Base-by-base conservation (phyloP, 192 early-diverging fungal genomes). In the Phlyctochytrium planicorne region DNA sequence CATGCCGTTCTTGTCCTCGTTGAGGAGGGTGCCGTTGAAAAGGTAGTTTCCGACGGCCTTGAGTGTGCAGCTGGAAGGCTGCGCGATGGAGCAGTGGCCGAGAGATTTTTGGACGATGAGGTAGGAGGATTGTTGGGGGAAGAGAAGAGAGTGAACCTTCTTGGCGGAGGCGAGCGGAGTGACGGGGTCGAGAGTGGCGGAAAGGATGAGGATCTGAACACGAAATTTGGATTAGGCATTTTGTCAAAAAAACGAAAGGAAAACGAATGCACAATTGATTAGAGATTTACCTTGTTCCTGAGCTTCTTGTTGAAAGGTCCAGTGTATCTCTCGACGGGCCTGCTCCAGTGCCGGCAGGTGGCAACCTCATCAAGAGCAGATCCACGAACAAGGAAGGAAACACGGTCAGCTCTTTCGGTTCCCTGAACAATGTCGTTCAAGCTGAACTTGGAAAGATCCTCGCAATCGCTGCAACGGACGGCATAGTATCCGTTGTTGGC, bases 131-230 rank as follows among this genome's bases (percentile, higher is more conserved):
- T 29, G 27, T 4, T 67, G 60, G 2, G 62, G 40, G 6, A 14
- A 47, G 40, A 47, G 40, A 47, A 47, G 20, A 47, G 40, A 0
- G 64, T 61, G 30, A 63, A 40, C 33, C 29, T 30, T 25, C 30
- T 50, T 17, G 31, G 77, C 80, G 53, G 66, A 65, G 14, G 53
- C 65, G 31, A 77, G 63, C 1, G 80, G 80, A 24, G 80, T 79
- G 29, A 79, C 78, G 36, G 80, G 80, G 53, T 82, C 80, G 29
- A 62, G 73, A 0, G 72, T 77, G 52, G 67, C 75, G 33, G 74
- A 72, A 50, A 82, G 53, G 10, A 82, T 6, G n/a, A 82, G 53
- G 10, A 79, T 60, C 59, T 59, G 36, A 14, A 24, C n/a, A n/a
- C n/a, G n/a, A 36, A 14, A 30, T 27, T 52, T 6, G 1, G 16